Percentiles rank a stretch among this genome's conserved stretches.
Evolutionary conservation across 768 basidiomycete genomes (phyloP).

Genomic region (Holtermannia corniformis): DNA sequence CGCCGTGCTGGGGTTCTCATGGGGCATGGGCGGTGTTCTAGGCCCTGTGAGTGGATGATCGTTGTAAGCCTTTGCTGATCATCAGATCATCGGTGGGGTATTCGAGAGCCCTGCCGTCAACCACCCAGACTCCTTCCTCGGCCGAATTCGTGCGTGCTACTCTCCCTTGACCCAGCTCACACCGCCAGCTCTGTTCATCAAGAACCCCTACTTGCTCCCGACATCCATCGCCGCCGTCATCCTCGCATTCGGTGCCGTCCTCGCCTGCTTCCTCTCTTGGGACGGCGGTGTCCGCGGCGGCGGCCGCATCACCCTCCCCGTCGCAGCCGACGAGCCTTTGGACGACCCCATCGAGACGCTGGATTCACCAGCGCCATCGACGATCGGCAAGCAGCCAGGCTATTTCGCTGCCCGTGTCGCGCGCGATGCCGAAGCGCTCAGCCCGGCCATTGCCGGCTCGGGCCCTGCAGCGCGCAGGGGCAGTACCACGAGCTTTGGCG

Average conservation of each 20-base stretch:
- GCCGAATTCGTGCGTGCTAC: slow-evolving; percentile 42
- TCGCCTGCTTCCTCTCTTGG: slow-evolving; percentile 77
- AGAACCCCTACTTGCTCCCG: slow-evolving; percentile 85
- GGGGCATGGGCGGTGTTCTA: slow-evolving; percentile 80
- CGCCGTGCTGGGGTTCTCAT: slow-evolving; percentile 88
- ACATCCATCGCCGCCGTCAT: slow-evolving; percentile 67
- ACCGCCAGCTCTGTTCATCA: slow-evolving; percentile 51
- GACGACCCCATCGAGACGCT: slow-evolving; percentile 2
- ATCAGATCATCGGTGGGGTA: slow-evolving; percentile 52
- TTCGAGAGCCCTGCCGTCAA: slow-evolving; percentile 60
- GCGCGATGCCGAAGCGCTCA: slow-evolving; percentile 10
- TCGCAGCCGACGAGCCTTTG: slow-evolving; percentile 54
- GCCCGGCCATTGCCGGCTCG: slow-evolving; percentile 13
- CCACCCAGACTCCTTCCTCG: slow-evolving; percentile 66
- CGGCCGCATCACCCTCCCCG: slow-evolving; percentile 69
- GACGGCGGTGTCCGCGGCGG: slow-evolving; percentile 81
- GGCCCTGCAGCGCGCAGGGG: slow-evolving; percentile 22
- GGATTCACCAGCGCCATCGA: slow-evolving; percentile 15
- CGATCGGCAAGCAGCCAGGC: slow-evolving; percentile 3
- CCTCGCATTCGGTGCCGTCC: slow-evolving; percentile 67
- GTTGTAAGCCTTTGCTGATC: slow-evolving; percentile 33
- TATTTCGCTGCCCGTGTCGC: slow-evolving; percentile 20
- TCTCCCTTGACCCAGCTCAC: not conserved
- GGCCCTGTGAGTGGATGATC: slow-evolving; percentile 49
- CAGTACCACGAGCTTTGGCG: slow-evolving; percentile 35